phyloP scores from a whole-genome alignment of 2,329 filamentous ascomycete genomes.

The Colletotrichum melonis region DNA sequence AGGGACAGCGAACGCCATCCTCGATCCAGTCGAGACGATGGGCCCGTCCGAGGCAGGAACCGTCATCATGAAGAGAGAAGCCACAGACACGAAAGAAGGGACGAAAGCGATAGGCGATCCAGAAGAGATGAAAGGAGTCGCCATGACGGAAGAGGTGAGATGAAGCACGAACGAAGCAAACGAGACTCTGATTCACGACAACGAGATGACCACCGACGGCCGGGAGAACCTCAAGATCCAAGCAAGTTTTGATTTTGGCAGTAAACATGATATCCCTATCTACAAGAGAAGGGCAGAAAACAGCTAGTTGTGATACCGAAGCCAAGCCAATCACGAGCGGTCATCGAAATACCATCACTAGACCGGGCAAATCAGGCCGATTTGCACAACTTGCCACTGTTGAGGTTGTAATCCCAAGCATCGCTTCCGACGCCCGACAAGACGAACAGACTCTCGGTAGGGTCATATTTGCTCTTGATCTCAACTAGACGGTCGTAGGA shows the following conservation, averaged over 20 bases:
- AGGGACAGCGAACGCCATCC: background rate
- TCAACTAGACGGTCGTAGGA: constrained; percentile 41
- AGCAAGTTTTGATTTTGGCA: background rate
- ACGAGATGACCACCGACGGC: background rate
- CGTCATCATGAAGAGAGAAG: background rate
- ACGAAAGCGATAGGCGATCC: background rate
- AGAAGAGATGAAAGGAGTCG: background rate
- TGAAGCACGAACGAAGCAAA: background rate
- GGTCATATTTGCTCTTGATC: constrained; percentile 46
- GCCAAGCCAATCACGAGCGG: background rate
- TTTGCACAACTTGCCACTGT: constrained; percentile 28
- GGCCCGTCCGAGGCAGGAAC: background rate
- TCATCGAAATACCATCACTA: background rate
- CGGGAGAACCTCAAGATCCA: background rate
- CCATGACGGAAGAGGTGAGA: background rate
- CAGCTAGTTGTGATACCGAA: background rate
- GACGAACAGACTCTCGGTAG: constrained; percentile 42
- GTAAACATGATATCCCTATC: background rate
- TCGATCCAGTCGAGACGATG: background rate
- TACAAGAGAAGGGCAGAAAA: background rate
- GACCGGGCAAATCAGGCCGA: background rate
- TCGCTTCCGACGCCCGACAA: constrained; percentile 44
- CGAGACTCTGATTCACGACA: background rate
- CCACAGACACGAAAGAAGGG: background rate
- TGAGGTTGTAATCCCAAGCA: constrained; percentile 33